These are phyloP conservation scores for Aspergillus biplanus DNA, from an alignment of 495 filamentous ascomycete species.

Conservation along the genomic window DNA sequence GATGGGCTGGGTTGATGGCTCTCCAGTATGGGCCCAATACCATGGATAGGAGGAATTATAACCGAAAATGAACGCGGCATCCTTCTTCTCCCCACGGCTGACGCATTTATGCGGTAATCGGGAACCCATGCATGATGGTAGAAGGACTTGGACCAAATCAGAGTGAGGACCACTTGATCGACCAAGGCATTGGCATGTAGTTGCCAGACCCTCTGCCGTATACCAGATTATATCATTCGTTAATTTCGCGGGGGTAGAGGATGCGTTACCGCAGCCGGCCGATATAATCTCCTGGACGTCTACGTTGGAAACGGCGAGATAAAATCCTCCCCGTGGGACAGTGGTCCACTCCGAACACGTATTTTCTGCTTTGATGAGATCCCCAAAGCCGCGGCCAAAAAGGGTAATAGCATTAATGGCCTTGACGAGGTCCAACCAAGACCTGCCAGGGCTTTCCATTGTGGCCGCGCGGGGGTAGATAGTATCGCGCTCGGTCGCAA, in stretches of 20 bases:
- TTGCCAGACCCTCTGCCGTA: background rate
- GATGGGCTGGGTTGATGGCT: background rate
- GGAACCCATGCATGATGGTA: background rate
- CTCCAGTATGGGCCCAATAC: background rate
- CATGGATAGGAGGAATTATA: background rate
- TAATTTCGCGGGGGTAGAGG: background rate
- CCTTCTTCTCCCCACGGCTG: background rate
- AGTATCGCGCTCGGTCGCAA: background rate
- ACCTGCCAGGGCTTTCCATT: background rate
- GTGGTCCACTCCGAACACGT: background rate
- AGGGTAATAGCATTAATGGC: background rate
- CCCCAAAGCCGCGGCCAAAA: background rate
- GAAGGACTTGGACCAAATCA: background rate
- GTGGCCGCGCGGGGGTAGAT: background rate
- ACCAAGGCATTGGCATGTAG: background rate
- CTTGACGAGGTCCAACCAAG: background rate
- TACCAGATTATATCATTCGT: background rate
- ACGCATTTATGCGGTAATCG: background rate
- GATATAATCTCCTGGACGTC: background rate
- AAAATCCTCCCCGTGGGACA: background rate
- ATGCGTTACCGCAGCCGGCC: background rate
- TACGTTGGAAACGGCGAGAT: background rate
- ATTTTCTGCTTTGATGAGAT: background rate
- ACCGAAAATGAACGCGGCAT: background rate
- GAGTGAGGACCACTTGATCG: background rate